phyloP scores from a whole-genome alignment of 495 filamentous ascomycete species.

The Penicillium desertorum region DNA sequence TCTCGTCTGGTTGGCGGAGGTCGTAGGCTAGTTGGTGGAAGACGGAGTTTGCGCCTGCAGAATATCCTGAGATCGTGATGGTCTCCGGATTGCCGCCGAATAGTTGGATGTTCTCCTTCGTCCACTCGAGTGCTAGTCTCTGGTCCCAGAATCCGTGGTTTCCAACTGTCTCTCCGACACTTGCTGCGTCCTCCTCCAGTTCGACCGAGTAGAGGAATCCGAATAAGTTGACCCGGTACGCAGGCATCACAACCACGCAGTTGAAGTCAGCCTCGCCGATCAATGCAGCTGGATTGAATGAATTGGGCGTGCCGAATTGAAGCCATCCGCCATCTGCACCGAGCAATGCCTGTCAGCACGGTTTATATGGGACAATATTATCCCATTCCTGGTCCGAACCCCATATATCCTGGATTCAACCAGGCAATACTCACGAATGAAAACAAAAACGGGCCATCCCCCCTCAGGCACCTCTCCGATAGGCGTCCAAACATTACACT shows the following conservation, averaged over 20 bases:
- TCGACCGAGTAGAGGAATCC: constrained; percentile 62
- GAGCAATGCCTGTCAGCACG: neutral
- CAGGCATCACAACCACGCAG: constrained; percentile 63
- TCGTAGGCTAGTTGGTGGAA: constrained; percentile 60
- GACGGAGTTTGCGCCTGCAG: constrained; percentile 64
- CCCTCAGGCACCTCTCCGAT: constrained; percentile 33
- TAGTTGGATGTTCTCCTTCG: constrained; percentile 55
- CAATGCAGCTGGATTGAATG: constrained; percentile 49
- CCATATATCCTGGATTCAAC: neutral
- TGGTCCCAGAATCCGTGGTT: constrained; percentile 74
- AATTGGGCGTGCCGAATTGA: constrained; percentile 54
- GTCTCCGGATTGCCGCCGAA: constrained; percentile 64
- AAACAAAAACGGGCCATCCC: constrained; percentile 48
- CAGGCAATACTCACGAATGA: constrained; percentile 37
- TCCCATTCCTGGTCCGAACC: neutral
- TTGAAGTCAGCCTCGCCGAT: constrained; percentile 47
- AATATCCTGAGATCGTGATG: constrained; percentile 65
- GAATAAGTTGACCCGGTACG: constrained; percentile 66
- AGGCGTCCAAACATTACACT: constrained; percentile 46
- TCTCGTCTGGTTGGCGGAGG: constrained; percentile 41
- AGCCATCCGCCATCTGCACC: constrained; percentile 56
- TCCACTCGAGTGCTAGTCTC: constrained; percentile 63
- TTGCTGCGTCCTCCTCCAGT: constrained; percentile 52
- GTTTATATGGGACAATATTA: neutral
- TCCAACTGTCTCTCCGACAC: constrained; percentile 41